A percentile compares a stretch with the other conserved stretches of the same genome.
Evolutionary conservation across 2,329 filamentous ascomycete species (phyloP).

Genomic region (Didymosphaeria variabile): DNA sequence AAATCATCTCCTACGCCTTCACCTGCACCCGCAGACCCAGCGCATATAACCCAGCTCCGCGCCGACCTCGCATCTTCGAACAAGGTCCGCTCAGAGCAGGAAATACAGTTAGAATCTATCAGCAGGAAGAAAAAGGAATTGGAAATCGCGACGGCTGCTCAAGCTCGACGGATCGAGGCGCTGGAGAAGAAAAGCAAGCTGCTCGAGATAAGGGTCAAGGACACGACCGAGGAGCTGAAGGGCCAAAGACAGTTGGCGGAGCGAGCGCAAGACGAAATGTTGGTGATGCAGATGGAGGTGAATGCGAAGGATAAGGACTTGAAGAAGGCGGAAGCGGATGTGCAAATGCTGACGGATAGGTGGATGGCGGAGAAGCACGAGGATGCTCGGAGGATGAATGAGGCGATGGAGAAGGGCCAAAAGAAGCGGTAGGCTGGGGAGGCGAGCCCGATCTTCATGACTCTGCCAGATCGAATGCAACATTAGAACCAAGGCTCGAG

Average conservation of each 20-base stretch:
- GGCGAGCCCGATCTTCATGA: neutral
- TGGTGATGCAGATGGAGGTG: constrained; percentile 85
- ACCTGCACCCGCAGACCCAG: constrained; percentile 24
- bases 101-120: constrained; percentile 56
- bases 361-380: constrained; percentile 90
- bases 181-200: constrained; percentile 70
- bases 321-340: constrained; percentile 79
- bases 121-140: constrained; percentile 67
- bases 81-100: constrained; percentile 74
- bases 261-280: constrained; percentile 91
- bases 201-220: constrained; percentile 73
- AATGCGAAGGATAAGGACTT: constrained; percentile 83
- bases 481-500: neutral
- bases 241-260: constrained; percentile 86
- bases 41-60: constrained; percentile 44
- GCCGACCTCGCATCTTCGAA: constrained; percentile 80
- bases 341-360: constrained; percentile 85
- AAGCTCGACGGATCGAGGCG: constrained; percentile 67
- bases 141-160: constrained; percentile 67
- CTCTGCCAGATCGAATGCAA: neutral
- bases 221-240: constrained; percentile 84
- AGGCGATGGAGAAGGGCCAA: constrained; percentile 39
- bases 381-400: constrained; percentile 89
- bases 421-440: constrained; percentile 23
- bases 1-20: constrained; percentile 1